Evolutionary conservation across 208 protist genomes (phyloP), one percentile per base, ranked within the genome.

Genomic region (Trypanosoma cruzi): DNA sequence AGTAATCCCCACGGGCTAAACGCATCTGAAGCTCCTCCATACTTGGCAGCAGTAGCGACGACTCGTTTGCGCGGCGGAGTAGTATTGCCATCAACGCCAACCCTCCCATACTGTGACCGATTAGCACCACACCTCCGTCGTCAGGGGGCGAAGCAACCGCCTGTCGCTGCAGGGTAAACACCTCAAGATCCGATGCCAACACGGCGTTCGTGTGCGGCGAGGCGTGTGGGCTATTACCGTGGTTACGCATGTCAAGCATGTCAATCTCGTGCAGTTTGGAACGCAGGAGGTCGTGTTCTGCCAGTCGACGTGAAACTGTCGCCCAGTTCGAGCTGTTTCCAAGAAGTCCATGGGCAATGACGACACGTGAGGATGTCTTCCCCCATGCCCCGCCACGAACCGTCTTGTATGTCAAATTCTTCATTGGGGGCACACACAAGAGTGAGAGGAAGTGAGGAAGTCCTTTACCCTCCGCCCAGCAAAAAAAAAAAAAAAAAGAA

Each of bases 101-200:
- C 16, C 90, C 90, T n/a, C 90, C 88, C 90, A 96, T 96, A 64
- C 90, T 96, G 79, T 96, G 90, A 0, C 86, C 90, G 61, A 96
- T 85, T 13, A 91, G 44, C n/a, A 96, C 68, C n/a, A 68, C 40
- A 10, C 66, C 59, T 31, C 59, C 64, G 28, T 68, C 66, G 22
- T 37, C 26, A 22, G 59, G 29, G 11, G 10, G 31, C 18, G 49
- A 11, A 22, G 0, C 14, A 8, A 20, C 14, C 56, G 73, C 28
- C n/a, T 57, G 34, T 28, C 76, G 69, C 11, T 73, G 66, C 53
- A 93, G 62, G 26, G 87, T 63, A 29, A 94, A 70, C 40, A 66
- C 60, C 71, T 96, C 86, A 11, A 96, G 20, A 60, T 96, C 90
- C 1, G 80, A 84, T 34, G 90, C 85, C 44, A 96, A 63, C 0